Conservation (phyloP, 805 yeast genomes). For the Teunomyces tritomae region DNA sequence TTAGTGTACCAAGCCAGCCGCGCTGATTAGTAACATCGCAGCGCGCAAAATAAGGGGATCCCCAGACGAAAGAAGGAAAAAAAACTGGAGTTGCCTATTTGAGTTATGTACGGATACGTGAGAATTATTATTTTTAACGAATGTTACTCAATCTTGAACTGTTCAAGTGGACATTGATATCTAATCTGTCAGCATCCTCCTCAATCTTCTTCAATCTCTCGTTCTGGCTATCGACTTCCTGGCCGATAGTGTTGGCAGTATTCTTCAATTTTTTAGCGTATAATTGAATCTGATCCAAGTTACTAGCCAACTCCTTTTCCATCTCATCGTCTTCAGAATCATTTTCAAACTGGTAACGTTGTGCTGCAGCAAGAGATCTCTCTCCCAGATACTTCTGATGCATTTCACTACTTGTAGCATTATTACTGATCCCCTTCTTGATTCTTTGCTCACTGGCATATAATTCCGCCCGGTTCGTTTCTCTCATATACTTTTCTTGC, state of each 20-base stretch:
- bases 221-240: conserved; percentile 80
- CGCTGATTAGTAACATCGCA: not conserved
- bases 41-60: not conserved
- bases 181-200: conserved; percentile 80
- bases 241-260: conserved; percentile 69
- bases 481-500: conserved; percentile 60
- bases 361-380: conserved; percentile 54
- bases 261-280: conserved; percentile 68
- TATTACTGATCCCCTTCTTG: conserved; percentile 53
- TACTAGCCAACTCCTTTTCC: conserved; percentile 83
- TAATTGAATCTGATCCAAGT: conserved; percentile 72
- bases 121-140: conserved; percentile 22
- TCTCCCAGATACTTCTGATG: conserved; percentile 52
- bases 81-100: not conserved
- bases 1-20: not conserved
- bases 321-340: conserved; percentile 92
- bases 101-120: not conserved
- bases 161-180: conserved; percentile 78
- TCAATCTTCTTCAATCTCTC: conserved; percentile 69
- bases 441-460: conserved; percentile 68
- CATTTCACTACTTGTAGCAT: conserved; percentile 35
- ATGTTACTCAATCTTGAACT: conserved; percentile 63
- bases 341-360: conserved; percentile 76
- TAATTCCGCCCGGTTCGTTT: conserved; percentile 56
- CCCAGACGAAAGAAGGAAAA: not conserved